Evolutionary conservation across 805 yeast genomes (phyloP), one percentile per base, ranked within the genome.

Genomic region (Trichomonascus vanleenenianus): DNA sequence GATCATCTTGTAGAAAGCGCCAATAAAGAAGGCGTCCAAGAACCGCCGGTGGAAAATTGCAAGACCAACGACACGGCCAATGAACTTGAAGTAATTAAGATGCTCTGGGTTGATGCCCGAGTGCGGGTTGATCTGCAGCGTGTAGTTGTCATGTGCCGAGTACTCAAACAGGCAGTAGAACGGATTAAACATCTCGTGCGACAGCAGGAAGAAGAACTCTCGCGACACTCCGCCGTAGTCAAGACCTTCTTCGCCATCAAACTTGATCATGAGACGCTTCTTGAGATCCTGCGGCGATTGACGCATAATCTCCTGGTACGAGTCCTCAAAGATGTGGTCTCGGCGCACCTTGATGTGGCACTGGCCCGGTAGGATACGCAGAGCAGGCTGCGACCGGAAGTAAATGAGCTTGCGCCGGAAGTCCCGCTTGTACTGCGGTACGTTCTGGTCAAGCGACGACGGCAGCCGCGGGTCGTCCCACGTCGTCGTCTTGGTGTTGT

Each of bases 381-480:
- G 72, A 6, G 97, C 97, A 10, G 98, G 98, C 70, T 93, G 99
- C 3, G 97, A 88, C 66, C 98, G 79, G 79, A 93, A 93, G 67
- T 93, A 93, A 53, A 93, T 91, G 48, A 93, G 86, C 71, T 93
- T 93, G 70, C 99, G 81, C 69, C 99, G 78, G 70, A 93, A 93
- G 67, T 93, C 99, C 72, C 99, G 91, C 76, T 93, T 93, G 67
- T 93, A 93, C 70, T 93, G 97, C 18, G 99, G 99, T 57, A 93
- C 99, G 57, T 91, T 91, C 70, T 93, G 97, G 66, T 93, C 99
- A 57, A 93, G 72, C 7, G 96, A 85, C 4, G 97, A 87, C 43
- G 99, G 99, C 63, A 93, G 75, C 62, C 99, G 81, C 52, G 99
- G 99, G 64, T 93, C 99, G 67, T 93, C 99, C 99, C 99, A 93